Percentiles rank a stretch among this genome's conserved stretches.
Conservation (phyloP, 192 early-diverging fungal species). For the Coemansia sp. region DNA sequence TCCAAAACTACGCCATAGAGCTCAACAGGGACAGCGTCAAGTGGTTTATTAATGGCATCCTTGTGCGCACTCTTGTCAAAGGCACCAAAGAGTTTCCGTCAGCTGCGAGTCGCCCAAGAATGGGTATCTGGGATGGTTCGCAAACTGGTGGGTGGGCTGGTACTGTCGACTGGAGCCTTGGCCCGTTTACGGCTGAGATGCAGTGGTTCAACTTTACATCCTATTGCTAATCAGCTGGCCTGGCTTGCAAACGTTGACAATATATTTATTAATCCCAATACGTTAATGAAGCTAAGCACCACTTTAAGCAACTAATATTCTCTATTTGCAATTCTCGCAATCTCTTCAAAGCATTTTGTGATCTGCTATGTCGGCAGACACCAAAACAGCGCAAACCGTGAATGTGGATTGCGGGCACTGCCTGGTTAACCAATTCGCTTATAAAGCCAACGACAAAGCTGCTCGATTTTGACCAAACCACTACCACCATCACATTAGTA, state of each 20-base stretch:
- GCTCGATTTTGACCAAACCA: background rate
- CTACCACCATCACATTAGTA: too few relatives aligned
- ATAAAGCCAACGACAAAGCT: background rate
- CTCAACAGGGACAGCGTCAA: slow-evolving; percentile 57
- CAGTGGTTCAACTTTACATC: slow-evolving; percentile 36
- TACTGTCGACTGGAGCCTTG: slow-evolving; percentile 40
- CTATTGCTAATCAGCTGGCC: slow-evolving; percentile 24
- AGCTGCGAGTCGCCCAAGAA: slow-evolving; percentile 27
- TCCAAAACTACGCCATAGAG: slow-evolving; percentile 64
- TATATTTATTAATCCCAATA: background rate
- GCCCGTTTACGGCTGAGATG: slow-evolving; percentile 42
- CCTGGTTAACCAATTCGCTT: background rate
- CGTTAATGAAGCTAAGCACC: background rate
- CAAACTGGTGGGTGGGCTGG: slow-evolving; percentile 53
- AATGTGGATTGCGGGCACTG: background rate
- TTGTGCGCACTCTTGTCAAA: slow-evolving; percentile 11
- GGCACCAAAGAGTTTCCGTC: slow-evolving; percentile 30
- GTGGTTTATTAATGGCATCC: slow-evolving; percentile 59
- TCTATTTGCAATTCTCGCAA: background rate
- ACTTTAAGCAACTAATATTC: background rate
- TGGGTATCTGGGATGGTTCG: slow-evolving; percentile 56
- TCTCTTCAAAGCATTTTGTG: background rate
- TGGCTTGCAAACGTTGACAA: background rate
- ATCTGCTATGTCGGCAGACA: background rate
- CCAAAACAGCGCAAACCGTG: background rate